Evolutionary conservation across 2,329 filamentous ascomycete genomes (phyloP).

Genomic region (Sclerotinia borealis): DNA sequence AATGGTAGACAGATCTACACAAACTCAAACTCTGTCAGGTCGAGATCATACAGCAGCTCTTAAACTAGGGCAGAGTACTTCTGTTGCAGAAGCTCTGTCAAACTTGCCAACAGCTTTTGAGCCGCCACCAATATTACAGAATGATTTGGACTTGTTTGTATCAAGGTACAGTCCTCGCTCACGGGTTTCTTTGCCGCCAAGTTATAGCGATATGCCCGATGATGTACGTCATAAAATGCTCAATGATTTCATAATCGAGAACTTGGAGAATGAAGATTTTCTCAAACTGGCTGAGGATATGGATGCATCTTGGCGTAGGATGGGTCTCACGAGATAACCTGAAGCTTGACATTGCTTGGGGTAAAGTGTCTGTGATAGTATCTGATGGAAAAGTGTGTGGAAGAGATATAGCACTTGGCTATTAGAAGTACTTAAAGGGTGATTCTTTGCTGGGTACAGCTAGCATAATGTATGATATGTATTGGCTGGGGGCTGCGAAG

Average conservation of each 20-base stretch:
- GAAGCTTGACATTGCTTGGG: not conserved
- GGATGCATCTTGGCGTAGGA: constrained; percentile 42
- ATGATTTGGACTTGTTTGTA: not conserved
- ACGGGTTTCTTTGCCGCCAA: not conserved
- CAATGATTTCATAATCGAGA: constrained; percentile 45
- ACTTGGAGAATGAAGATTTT: constrained; percentile 44
- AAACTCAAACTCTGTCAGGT: constrained; percentile 25
- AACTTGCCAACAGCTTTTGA: not conserved
- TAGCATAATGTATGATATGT: not conserved
- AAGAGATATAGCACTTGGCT: not conserved
- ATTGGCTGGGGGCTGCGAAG: not conserved
- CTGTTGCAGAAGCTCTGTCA: not conserved
- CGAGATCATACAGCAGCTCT: constrained; percentile 16
- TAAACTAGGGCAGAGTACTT: not conserved
- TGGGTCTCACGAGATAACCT: constrained; percentile 38
- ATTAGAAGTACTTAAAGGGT: not conserved
- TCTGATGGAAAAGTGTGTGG: not conserved
- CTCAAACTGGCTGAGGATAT: constrained; percentile 45
- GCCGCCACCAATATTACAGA: not conserved
- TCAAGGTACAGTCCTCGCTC: not conserved
- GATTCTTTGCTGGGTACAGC: not conserved
- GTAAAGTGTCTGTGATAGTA: not conserved
- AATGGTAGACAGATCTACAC: constrained; percentile 29
- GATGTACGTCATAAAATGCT: constrained; percentile 38
- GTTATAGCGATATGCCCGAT: constrained; percentile 23